Percentiles rank a stretch among this genome's conserved stretches.
Evolutionary conservation across 208 protist species (phyloP).

Genomic region (Acanthamoeba royreba): DNA sequence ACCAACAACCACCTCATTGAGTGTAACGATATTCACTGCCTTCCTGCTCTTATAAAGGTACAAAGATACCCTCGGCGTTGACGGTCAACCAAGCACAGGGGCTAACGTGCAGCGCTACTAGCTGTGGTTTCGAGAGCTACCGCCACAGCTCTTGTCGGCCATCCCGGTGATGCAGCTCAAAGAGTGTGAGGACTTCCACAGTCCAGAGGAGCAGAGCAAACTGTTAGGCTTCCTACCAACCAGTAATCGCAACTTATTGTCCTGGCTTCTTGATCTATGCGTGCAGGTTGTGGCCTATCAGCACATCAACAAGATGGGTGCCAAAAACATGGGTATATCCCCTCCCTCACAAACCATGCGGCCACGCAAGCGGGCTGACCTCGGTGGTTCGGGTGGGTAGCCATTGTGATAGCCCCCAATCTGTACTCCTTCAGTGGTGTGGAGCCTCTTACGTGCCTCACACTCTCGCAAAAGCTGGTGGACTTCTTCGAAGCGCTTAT

Average conservation of each 20-base stretch:
- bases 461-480: neutral
- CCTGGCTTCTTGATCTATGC: neutral
- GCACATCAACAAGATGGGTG: neutral
- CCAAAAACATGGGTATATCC: neutral
- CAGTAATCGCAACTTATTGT: neutral
- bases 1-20: neutral
- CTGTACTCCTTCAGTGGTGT: neutral
- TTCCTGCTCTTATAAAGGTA: neutral
- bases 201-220: neutral
- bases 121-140: neutral
- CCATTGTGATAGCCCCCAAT: conserved; percentile 13
- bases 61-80: neutral
- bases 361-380: neutral
- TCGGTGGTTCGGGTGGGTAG: neutral
- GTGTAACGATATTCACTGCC: neutral
- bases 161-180: neutral
- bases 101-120: neutral
- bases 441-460: neutral
- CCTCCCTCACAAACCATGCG: neutral
- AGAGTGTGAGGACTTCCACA: neutral
- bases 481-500: neutral
- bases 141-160: neutral
- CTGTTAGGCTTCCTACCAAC: neutral
- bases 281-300: neutral
- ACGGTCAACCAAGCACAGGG: neutral